Conservation (phyloP, 257 asterid species). For the Osmanthus fragrans region DNA sequence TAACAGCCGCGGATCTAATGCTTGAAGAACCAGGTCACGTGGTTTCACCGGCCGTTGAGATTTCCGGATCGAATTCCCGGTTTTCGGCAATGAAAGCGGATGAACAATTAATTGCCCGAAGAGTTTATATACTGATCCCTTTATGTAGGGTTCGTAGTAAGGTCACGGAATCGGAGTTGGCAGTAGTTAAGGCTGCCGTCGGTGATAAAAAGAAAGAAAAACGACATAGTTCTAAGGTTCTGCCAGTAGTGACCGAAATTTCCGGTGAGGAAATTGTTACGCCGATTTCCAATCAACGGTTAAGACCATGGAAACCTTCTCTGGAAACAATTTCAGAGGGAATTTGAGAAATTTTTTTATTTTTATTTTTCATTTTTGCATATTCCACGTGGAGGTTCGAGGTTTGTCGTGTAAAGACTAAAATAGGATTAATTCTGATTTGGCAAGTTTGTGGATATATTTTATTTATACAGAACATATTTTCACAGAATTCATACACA, state of each 20-base stretch:
- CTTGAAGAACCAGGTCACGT: conserved; percentile 40
- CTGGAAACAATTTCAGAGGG: conserved; percentile 46
- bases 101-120: conserved; percentile 25
- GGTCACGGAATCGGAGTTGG: conserved; percentile 43
- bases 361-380: not conserved
- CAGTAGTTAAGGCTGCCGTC: conserved; percentile 13
- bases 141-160: conserved; percentile 29
- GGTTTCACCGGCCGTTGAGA: conserved; percentile 22
- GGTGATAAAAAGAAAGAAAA: not conserved
- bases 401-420: not conserved
- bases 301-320: conserved; percentile 5
- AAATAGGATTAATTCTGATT: too few species aligned
- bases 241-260: not conserved
- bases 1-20: conserved; percentile 47
- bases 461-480: too few species aligned
- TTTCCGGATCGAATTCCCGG: conserved; percentile 18
- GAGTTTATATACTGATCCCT: conserved; percentile 36
- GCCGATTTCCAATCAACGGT: not conserved
- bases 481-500: too few species aligned
- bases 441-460: too few species aligned
- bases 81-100: conserved; percentile 47
- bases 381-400: not conserved
- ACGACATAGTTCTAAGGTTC: not conserved
- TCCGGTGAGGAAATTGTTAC: not conserved
- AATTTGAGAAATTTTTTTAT: conserved; percentile 4